Evolutionary conservation across 2,329 filamentous ascomycete species (phyloP).

Genomic region (Biscogniauxia marginata): DNA sequence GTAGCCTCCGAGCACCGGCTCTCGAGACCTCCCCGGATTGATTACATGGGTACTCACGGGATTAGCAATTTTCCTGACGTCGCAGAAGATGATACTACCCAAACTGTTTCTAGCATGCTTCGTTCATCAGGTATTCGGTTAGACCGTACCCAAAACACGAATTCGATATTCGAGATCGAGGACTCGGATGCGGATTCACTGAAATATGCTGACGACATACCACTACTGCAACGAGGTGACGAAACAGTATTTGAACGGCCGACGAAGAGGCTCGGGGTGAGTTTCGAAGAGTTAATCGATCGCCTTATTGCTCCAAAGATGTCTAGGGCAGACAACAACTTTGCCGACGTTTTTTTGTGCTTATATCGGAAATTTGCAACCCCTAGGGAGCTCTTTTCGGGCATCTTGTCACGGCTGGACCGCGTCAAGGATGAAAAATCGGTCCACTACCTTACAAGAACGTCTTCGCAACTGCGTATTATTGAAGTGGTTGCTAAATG

Average conservation of each 20-base stretch:
- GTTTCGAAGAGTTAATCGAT: constrained; percentile 76
- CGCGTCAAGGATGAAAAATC: constrained; percentile 64
- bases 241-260: constrained; percentile 58
- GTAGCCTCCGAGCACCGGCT: constrained; percentile 43
- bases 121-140: constrained; percentile 53
- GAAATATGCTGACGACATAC: constrained; percentile 65
- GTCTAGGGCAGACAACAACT: constrained; percentile 86
- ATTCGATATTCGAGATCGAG: constrained; percentile 65
- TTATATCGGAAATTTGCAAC: constrained; percentile 92
- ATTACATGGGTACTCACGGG: constrained; percentile 38
- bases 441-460: constrained; percentile 71
- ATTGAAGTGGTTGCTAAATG: constrained; percentile 84
- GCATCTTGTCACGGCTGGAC: constrained; percentile 76
- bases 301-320: constrained; percentile 79
- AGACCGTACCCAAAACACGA: constrained; percentile 43
- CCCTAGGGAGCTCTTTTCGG: constrained; percentile 72
- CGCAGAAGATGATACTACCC: constrained; percentile 45
- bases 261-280: constrained; percentile 51
- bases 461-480: constrained; percentile 77
- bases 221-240: constrained; percentile 65
- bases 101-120: constrained; percentile 49
- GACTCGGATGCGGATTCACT: constrained; percentile 69
- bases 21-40: constrained; percentile 48
- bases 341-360: constrained; percentile 83
- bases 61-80: constrained; percentile 37